Evolutionary conservation across 305 asterid genomes (phyloP).

Genomic region (Solanum hybrid): DNA sequence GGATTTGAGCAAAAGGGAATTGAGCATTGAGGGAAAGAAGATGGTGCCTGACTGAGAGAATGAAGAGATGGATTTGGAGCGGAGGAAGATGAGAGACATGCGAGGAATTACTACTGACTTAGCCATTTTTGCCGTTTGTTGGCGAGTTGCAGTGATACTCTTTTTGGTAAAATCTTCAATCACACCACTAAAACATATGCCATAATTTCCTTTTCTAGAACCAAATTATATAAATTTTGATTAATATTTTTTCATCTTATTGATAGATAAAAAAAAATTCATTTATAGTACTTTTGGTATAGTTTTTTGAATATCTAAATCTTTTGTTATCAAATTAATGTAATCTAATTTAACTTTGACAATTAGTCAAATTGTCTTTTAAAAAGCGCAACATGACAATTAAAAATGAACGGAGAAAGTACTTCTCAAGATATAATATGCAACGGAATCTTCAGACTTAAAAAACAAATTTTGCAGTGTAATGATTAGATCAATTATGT

Average conservation of each 20-base stretch:
- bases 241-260: background rate
- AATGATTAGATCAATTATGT: too few relatives aligned
- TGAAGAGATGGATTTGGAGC: slow-evolving; percentile 16
- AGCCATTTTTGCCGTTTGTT: slow-evolving; percentile 29
- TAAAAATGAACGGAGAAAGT: fast-evolving
- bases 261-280: too few relatives aligned
- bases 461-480: background rate
- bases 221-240: background rate
- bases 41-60: background rate
- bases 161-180: background rate
- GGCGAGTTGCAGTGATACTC: background rate
- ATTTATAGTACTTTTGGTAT: background rate
- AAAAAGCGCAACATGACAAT: too few relatives aligned
- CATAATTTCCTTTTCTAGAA: fast-evolving
- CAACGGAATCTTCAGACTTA: background rate
- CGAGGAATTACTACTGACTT: slow-evolving; percentile 22
- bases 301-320: too few relatives aligned
- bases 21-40: slow-evolving; percentile 8
- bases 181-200: background rate
- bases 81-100: slow-evolving; percentile 43
- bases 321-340: too few relatives aligned
- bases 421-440: background rate
- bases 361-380: too few relatives aligned
- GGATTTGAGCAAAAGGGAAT: slow-evolving; percentile 6
- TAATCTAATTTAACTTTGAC: too few relatives aligned